phyloP scores from a whole-genome alignment of 2,329 filamentous ascomycete genomes.

The Aureobasidium musti region DNA sequence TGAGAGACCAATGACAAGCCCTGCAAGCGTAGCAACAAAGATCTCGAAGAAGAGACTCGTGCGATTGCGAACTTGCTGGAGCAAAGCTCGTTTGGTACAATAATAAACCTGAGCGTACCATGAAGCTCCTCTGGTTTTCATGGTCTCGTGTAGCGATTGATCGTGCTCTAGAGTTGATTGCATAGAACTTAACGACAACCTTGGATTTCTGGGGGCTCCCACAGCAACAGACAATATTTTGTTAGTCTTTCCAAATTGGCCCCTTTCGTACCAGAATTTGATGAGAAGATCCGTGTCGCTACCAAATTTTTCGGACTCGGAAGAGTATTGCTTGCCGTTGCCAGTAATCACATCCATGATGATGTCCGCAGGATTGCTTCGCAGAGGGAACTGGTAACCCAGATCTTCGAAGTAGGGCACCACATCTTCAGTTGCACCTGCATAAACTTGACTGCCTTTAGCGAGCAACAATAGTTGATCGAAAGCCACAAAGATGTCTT shows the following conservation, averaged over 20 bases:
- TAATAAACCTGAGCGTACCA: conserved; percentile 55
- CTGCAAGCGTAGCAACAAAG: conserved; percentile 55
- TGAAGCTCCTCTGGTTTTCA: conserved; percentile 55
- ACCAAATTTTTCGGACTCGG: conserved; percentile 36
- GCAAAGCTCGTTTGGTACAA: conserved; percentile 55
- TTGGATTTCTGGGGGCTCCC: conserved; percentile 33
- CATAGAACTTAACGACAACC: conserved; percentile 37
- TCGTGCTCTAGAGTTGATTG: conserved; percentile 46
- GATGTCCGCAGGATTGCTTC: conserved; percentile 59
- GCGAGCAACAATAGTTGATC: conserved; percentile 59
- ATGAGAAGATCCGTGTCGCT: conserved; percentile 56
- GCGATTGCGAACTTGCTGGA: conserved; percentile 59
- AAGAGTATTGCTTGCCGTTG: conserved; percentile 55
- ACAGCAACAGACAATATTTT: conserved; percentile 33
- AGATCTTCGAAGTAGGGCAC: conserved; percentile 55
- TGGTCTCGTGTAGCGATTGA: conserved; percentile 48
- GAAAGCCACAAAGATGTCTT: conserved; percentile 60
- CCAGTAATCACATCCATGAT: conserved; percentile 65
- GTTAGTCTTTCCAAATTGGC: conserved; percentile 32
- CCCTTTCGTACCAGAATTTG: conserved; percentile 48
- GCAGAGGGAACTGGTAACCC: conserved; percentile 53
- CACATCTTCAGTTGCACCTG: conserved; percentile 50
- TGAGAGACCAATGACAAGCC: conserved; percentile 58
- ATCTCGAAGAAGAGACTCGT: conserved; percentile 59
- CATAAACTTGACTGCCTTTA: conserved; percentile 59